phyloP scores from a whole-genome alignment of 306 rosid genomes.

The Dryas drummondii region DNA sequence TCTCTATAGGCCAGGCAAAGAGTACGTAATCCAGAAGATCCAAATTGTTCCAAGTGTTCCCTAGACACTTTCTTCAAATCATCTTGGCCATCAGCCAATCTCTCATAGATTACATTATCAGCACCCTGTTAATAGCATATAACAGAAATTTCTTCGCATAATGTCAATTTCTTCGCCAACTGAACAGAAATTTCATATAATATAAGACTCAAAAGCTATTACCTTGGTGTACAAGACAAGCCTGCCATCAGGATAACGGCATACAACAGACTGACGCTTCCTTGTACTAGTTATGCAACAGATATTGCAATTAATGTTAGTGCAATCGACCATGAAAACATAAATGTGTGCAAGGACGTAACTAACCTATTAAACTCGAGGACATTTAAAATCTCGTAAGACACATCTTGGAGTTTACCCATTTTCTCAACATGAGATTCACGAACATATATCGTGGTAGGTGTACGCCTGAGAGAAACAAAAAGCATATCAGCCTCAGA shows the following conservation, averaged over 20 bases:
- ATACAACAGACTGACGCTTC: slow-evolving; percentile 97
- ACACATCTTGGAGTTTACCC: slow-evolving; percentile 65
- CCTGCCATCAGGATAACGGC: slow-evolving; percentile 93
- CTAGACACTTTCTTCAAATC: slow-evolving; percentile 69
- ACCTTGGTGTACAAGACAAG: slow-evolving; percentile 96
- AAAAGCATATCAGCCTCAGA: slow-evolving; percentile 24
- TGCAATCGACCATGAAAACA: slow-evolving; percentile 9
- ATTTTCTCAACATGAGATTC: slow-evolving; percentile 89
- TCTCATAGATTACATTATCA: slow-evolving; percentile 84
- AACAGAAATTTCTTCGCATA: slow-evolving; percentile 17
- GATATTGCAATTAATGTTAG: slow-evolving; percentile 28
- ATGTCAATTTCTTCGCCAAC: slow-evolving; percentile 35
- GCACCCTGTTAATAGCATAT: slow-evolving; percentile 74
- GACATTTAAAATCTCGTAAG: slow-evolving; percentile 89
- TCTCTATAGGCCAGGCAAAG: slow-evolving; percentile 93
- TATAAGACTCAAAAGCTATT: slow-evolving; percentile 37
- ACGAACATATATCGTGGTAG: slow-evolving; percentile 79
- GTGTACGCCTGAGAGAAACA: slow-evolving; percentile 74
- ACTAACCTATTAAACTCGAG: slow-evolving; percentile 93
- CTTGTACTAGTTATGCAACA: slow-evolving; percentile 61
- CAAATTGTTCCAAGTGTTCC: slow-evolving; percentile 79
- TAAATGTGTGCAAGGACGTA: slow-evolving; percentile 8
- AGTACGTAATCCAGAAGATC: slow-evolving; percentile 87
- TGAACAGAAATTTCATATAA: slow-evolving; percentile 18
- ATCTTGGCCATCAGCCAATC: slow-evolving; percentile 55